Percentiles rank a stretch among this genome's conserved stretches.
Conservation (phyloP, 441 rosid genomes). For the Jatropha podagrica region DNA sequence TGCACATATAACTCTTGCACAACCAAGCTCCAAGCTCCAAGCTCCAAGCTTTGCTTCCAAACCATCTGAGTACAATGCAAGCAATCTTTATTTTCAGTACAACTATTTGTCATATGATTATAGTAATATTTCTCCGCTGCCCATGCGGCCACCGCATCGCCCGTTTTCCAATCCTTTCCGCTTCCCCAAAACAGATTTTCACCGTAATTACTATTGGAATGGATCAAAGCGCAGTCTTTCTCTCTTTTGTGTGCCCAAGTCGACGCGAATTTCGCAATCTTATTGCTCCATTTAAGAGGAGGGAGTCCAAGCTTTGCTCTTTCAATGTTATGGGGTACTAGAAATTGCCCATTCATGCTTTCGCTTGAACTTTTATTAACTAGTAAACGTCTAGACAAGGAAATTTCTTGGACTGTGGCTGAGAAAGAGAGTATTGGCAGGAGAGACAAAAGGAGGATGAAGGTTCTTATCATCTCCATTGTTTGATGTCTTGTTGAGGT, state of each 20-base stretch:
- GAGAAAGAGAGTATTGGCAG: slow-evolving; percentile 12
- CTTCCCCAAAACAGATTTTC: slow-evolving; percentile 65
- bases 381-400: slow-evolving; percentile 15
- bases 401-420: not conserved
- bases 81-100: slow-evolving; percentile 41
- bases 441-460: slow-evolving; percentile 28
- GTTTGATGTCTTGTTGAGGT: too few species aligned
- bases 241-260: slow-evolving; percentile 41
- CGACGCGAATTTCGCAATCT: slow-evolving; percentile 42
- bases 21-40: slow-evolving; percentile 57
- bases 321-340: slow-evolving; percentile 40
- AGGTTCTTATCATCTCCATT: slow-evolving; percentile 10
- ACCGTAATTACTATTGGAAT: slow-evolving; percentile 48
- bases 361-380: not conserved
- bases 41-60: slow-evolving; percentile 50
- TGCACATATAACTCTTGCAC: slow-evolving; percentile 40
- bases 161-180: slow-evolving; percentile 47
- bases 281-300: slow-evolving; percentile 53
- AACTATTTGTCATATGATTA: slow-evolving; percentile 36
- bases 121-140: slow-evolving; percentile 42
- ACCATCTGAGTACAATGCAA: slow-evolving; percentile 59
- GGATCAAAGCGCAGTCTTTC: slow-evolving; percentile 48
- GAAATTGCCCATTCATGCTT: slow-evolving; percentile 30
- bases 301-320: slow-evolving; percentile 49
- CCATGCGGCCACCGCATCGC: slow-evolving; percentile 49